Evolutionary conservation across 2,329 filamentous ascomycete species (phyloP), one percentile per base, ranked within the genome.

Genomic region (Blumeria graminis): DNA sequence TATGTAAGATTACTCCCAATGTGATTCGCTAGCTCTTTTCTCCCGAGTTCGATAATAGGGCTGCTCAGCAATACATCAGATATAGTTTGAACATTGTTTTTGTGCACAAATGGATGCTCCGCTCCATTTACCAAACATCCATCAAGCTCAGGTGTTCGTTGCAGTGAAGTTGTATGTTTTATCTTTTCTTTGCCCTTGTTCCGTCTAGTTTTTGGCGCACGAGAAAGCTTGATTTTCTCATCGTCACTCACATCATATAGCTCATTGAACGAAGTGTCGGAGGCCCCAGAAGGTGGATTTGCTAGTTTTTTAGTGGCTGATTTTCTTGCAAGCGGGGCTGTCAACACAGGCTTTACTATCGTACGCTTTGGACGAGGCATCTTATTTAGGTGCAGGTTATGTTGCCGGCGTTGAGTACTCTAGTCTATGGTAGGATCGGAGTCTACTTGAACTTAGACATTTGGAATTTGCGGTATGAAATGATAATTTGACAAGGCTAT

Each of bases 281-380:
- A 48, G 33, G 57, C 51, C 11, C 35, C 16, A 10, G 59, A 38
- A 56, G 55, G 46, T 43, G 45, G 48, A 41, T 55, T 48, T 16
- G 55, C 41, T n/a, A 55, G 55, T 45, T 41, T 28, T 18, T 28
- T 18, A 50, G 55, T 33, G 14, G 58, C 28, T 32, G 57, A 28
- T 52, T 60, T 59, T 22, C 55, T 50, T 22, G 58, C 28, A 55
- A 61, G 62, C 34, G 61, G 58, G 48, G 61, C 60, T 53, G 63
- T 64, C 6, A 51, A 59, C 33, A 65, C 66, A 6, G 64, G 63
- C 55, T 63, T 62, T 55, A 66, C 61, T 57, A 67, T 67, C 39
- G 63, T 62, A 57, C 65, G 64, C 59, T 66, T 67, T 54, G 65
- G 65, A 45, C 65, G 65, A 58, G 65, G 65, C 65, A 67, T 67